phyloP scores from a whole-genome alignment of 805 yeast species.

The Wickerhamomyces ciferrii region DNA sequence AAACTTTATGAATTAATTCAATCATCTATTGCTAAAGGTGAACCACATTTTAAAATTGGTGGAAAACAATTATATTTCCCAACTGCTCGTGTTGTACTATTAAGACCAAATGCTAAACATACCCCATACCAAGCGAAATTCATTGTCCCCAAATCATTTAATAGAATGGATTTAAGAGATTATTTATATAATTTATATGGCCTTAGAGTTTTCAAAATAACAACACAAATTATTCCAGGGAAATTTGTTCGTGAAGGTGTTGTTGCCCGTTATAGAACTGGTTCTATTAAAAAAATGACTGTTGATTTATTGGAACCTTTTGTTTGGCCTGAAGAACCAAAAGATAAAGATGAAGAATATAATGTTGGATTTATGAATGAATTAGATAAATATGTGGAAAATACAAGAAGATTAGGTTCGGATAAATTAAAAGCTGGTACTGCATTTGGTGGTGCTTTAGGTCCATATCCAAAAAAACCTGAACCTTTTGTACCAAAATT shows the following conservation, averaged over 20 bases:
- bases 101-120: slow-evolving; percentile 93
- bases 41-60: slow-evolving; percentile 82
- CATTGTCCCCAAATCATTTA: slow-evolving; percentile 89
- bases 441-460: slow-evolving; percentile 67
- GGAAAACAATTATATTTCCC: slow-evolving; percentile 77
- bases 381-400: slow-evolving; percentile 45
- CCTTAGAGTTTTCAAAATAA: slow-evolving; percentile 79
- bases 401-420: slow-evolving; percentile 53
- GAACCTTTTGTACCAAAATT: slow-evolving; percentile 58
- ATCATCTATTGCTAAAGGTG: slow-evolving; percentile 52
- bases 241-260: slow-evolving; percentile 56
- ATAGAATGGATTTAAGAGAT: slow-evolving; percentile 91
- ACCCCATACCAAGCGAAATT: slow-evolving; percentile 97
- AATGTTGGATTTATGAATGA: slow-evolving; percentile 37
- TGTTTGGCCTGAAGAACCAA: slow-evolving; percentile 79
- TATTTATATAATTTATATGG: slow-evolving; percentile 89
- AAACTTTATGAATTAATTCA: slow-evolving; percentile 20
- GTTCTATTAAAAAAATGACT: slow-evolving; percentile 93
- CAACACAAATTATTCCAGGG: slow-evolving; percentile 79
- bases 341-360: slow-evolving; percentile 33
- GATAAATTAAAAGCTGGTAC: slow-evolving; percentile 62
- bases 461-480: slow-evolving; percentile 54
- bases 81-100: slow-evolving; percentile 68
- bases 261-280: slow-evolving; percentile 66
- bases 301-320: slow-evolving; percentile 95